Conservation (phyloP, 169 alveolate genomes). For the Cyclospora cayetanensis region DNA sequence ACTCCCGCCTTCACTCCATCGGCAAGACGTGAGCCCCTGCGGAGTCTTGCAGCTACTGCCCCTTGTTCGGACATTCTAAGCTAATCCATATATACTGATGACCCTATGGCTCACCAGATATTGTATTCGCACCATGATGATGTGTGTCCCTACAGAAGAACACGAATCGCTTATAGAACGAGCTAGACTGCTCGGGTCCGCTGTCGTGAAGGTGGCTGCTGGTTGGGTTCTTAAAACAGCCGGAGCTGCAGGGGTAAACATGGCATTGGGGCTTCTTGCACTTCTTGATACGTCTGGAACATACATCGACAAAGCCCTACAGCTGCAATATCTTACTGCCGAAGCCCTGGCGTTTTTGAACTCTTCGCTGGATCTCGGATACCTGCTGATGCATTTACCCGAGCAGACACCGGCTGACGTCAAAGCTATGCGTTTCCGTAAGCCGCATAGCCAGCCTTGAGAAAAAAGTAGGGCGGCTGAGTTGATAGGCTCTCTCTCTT, state of each 20-base stretch:
- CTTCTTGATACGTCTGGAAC: neutral
- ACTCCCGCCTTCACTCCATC: conserved; percentile 26
- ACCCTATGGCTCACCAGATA: no score
- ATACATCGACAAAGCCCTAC: conserved; percentile 9
- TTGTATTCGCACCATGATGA: no score
- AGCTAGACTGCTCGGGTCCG: neutral
- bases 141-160: conserved; percentile 36
- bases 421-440: conserved; percentile 19
- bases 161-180: neutral
- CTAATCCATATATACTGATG: no score
- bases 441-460: neutral
- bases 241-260: neutral
- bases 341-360: conserved; percentile 17
- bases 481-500: no score
- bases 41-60: neutral
- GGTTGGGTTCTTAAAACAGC: conserved; percentile 36
- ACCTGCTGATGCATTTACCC: neutral
- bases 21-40: conserved; percentile 39
- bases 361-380: conserved; percentile 20
- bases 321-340: neutral
- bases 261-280: conserved; percentile 40
- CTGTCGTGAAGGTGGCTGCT: conserved; percentile 7
- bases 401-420: neutral
- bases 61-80: no score
- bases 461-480: no score